phyloP scores from a whole-genome alignment of 352 stramenopile genomes.

The Globisporangium paroecandrum region DNA sequence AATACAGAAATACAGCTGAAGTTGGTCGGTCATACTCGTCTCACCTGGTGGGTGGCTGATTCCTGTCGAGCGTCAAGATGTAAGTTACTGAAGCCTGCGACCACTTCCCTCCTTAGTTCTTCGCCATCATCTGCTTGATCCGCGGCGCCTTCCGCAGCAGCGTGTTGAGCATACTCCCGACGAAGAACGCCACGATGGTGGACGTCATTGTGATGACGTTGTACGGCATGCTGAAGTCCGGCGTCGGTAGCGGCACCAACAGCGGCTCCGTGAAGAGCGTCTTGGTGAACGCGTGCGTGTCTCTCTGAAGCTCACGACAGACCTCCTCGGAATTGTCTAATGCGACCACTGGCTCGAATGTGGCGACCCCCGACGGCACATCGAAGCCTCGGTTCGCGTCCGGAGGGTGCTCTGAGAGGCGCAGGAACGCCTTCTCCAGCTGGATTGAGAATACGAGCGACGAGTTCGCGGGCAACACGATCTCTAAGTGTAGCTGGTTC shows the following conservation, averaged over 20 bases:
- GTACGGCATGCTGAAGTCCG: slow-evolving; percentile 90
- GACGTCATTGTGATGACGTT: slow-evolving; percentile 90
- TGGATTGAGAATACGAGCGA: slow-evolving; percentile 64
- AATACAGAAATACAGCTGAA: neutral
- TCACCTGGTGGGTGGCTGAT: too few species aligned
- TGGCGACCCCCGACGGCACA: slow-evolving; percentile 57
- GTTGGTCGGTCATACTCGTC: neutral
- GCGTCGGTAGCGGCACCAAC: slow-evolving; percentile 75
- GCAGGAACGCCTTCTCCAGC: slow-evolving; percentile 82
- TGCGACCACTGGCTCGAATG: slow-evolving; percentile 25
- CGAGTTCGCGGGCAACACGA: slow-evolving; percentile 47
- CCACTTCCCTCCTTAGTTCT: neutral
- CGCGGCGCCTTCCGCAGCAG: slow-evolving; percentile 68
- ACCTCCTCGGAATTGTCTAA: neutral
- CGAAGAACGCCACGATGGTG: slow-evolving; percentile 84
- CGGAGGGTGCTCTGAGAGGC: slow-evolving; percentile 75
- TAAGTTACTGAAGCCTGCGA: neutral
- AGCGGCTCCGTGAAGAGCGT: slow-evolving; percentile 79
- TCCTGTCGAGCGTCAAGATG: neutral
- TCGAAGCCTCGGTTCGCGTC: slow-evolving; percentile 88
- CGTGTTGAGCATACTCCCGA: slow-evolving; percentile 82
- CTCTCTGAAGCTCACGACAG: slow-evolving; percentile 14
- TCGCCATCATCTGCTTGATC: slow-evolving; percentile 61
- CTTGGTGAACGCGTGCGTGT: slow-evolving; percentile 18
- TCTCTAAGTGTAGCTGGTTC: slow-evolving; percentile 55